These are phyloP conservation scores for Spergularia azorica DNA, from an alignment of 179 eudicot species.

Conservation along the genomic window DNA sequence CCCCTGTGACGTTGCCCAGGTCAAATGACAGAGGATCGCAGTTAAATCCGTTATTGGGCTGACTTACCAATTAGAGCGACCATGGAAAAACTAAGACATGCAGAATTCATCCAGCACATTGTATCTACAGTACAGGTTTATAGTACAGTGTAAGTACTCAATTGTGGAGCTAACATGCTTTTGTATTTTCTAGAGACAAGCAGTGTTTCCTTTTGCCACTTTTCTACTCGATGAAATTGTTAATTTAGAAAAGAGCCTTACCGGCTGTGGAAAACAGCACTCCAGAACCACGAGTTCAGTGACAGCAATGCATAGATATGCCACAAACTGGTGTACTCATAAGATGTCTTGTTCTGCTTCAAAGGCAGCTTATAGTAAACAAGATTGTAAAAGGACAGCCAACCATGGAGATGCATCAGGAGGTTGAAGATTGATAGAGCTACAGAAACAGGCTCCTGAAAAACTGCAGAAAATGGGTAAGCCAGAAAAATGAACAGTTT, in stretches of 20 bases:
- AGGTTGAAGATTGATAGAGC: constrained; percentile 78
- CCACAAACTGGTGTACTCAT: constrained; percentile 69
- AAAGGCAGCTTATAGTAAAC: constrained; percentile 61
- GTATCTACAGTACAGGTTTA: too few species aligned
- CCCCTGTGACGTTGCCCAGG: too few species aligned
- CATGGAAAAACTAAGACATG: too few species aligned
- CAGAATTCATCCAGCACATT: too few species aligned
- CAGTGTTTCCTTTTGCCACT: background rate
- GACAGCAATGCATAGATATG: constrained; percentile 68
- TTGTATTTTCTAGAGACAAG: too few species aligned
- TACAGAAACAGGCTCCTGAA: constrained; percentile 85
- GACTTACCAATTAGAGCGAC: too few species aligned
- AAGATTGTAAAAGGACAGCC: constrained; percentile 65
- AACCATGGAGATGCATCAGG: constrained; percentile 79
- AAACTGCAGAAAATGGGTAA: constrained; percentile 26
- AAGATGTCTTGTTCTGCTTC: constrained; percentile 54
- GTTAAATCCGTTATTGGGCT: too few species aligned
- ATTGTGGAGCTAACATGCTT: too few species aligned
- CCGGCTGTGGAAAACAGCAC: constrained; percentile 86
- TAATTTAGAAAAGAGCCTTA: constrained; percentile 24
- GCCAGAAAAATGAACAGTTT: constrained; percentile 14
- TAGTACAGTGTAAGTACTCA: too few species aligned
- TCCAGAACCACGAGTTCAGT: constrained; percentile 86
- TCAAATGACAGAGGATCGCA: too few species aligned
- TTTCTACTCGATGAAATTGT: background rate